Base-by-base conservation (phyloP, 2,329 filamentous ascomycete genomes). In the Arthroderma uncinatum region DNA sequence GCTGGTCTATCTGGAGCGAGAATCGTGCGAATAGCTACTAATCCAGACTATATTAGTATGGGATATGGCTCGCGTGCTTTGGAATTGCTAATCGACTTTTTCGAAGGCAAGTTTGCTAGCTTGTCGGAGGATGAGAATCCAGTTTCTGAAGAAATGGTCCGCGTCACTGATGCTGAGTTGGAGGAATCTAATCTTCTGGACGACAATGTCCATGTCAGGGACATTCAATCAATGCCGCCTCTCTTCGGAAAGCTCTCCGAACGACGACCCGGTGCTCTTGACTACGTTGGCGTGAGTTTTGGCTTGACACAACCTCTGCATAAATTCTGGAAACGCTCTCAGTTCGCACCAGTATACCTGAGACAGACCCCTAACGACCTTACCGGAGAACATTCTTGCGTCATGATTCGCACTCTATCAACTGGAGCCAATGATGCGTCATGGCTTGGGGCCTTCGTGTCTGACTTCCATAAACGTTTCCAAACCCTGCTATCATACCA, bases 401-500 rank as follows among this genome's bases (percentile, higher is more conserved):
- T 98, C 28, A 98, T 98, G 94, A 80, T 98, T 53, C 83, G 89
- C 58, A 87, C 90, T 1, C 78, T 98, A 2, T 71, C 77, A 54
- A 72, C 73, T 0, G 74, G 76, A 25, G 69, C 73, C 28, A 84
- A 83, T 42, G 89, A 95, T 63, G 78, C 77, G 57, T 83, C 82
- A 65, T 97, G 93, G 93, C 83, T 97, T 0, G 89, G 88, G 14
- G 89, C 90, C 1, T 98, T 94, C 67, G 82, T 92, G 2, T 82
- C 86, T 60, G 93, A 98, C 71, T 98, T 97, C 79, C 91, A 97
- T 67, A 85, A 83, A 62, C 85, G 94, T n/a, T 97, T 97, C 77
- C 77, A 95, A 53, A 83, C 86, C 8, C 81, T 98, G 2, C 79
- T 98, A 3, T 92, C 89, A 16, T 98, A 94, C 71, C 87, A 95